These are phyloP conservation scores for Juglanconis juglandina DNA, from an alignment of 2,329 filamentous ascomycete genomes.

Conservation along the genomic window DNA sequence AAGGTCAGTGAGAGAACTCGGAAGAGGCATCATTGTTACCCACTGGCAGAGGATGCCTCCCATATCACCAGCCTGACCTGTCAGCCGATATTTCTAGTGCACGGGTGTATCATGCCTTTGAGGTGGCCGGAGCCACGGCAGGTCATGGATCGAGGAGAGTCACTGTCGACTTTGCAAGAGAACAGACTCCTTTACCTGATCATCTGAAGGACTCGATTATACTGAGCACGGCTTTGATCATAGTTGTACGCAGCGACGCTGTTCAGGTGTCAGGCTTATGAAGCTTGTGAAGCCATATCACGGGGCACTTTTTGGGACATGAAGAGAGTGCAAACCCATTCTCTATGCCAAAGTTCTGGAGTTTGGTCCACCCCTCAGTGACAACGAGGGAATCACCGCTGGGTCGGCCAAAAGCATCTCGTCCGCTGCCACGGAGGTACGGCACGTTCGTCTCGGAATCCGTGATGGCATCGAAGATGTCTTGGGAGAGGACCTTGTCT, in stretches of 20 bases:
- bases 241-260: slow-evolving; percentile 59
- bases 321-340: slow-evolving; percentile 38
- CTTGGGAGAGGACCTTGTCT: slow-evolving; percentile 49
- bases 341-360: slow-evolving; percentile 56
- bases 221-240: slow-evolving; percentile 46
- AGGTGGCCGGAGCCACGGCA: too few species aligned
- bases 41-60: slow-evolving; percentile 51
- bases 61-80: slow-evolving; percentile 39
- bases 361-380: slow-evolving; percentile 61
- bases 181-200: slow-evolving; percentile 35
- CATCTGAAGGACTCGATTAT: slow-evolving; percentile 59
- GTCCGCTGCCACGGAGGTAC: slow-evolving; percentile 52
- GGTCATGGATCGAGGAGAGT: too few species aligned
- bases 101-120: neutral
- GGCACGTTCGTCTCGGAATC: slow-evolving; percentile 66
- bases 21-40: neutral
- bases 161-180: slow-evolving; percentile 35
- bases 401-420: slow-evolving; percentile 60
- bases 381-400: slow-evolving; percentile 56
- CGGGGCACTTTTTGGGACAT: neutral
- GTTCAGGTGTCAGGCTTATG: neutral
- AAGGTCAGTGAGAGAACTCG: neutral
- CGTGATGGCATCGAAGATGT: slow-evolving; percentile 54
- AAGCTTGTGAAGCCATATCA: neutral
- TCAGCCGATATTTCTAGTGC: neutral